These are phyloP conservation scores for Colletotrichum filicis DNA, from an alignment of 2,329 filamentous ascomycete genomes.

Conservation along the genomic window DNA sequence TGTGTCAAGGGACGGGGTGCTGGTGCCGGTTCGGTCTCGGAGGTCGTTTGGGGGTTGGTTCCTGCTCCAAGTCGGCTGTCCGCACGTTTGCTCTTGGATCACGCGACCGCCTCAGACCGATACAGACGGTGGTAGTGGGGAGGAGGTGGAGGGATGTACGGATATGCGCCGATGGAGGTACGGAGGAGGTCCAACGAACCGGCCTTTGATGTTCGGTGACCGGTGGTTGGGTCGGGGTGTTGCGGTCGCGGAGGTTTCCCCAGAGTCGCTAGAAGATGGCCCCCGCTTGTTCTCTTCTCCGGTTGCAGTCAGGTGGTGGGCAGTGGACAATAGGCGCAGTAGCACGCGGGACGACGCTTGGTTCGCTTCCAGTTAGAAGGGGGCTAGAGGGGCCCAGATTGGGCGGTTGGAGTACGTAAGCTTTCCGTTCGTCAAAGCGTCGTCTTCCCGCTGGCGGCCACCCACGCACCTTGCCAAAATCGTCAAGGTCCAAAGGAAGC, in stretches of 20 bases:
- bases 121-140: conserved; percentile 11
- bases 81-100: neutral
- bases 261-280: conserved; percentile 24
- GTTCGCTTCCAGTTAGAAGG: neutral
- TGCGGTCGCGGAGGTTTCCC: conserved; percentile 28
- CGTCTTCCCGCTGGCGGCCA: neutral
- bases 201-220: conserved; percentile 12
- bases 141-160: neutral
- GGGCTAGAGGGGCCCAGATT: neutral
- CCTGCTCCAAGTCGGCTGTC: neutral
- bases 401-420: conserved; percentile 16
- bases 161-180: neutral
- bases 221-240: conserved; percentile 14
- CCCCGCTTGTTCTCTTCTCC: conserved; percentile 14
- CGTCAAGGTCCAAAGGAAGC: neutral
- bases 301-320: neutral
- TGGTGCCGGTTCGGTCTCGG: neutral
- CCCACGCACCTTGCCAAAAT: neutral
- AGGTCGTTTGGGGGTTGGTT: neutral
- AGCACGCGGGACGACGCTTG: neutral
- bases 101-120: neutral
- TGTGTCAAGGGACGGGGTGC: neutral
- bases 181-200: conserved; percentile 2
- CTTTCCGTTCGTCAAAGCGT: neutral
- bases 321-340: neutral